These are phyloP conservation scores for Fraxinus baroniana DNA, from an alignment of 305 asterid genomes.

Conservation along the genomic window DNA sequence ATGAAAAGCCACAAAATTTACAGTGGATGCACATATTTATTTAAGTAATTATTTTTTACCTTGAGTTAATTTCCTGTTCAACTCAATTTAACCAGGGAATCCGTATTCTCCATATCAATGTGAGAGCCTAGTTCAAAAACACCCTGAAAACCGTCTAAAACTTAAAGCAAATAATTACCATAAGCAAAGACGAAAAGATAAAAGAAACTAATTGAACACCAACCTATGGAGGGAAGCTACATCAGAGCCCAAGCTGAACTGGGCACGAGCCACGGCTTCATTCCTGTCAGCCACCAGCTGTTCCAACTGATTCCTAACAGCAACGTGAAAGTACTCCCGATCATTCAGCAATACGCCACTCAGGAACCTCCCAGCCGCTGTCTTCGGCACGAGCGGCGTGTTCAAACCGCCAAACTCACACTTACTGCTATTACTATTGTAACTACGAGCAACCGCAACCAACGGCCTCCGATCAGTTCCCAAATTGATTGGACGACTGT, in stretches of 20 bases:
- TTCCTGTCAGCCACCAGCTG: constrained; percentile 51
- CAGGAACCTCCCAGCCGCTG: constrained; percentile 62
- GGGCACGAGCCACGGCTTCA: constrained; percentile 55
- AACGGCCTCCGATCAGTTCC: constrained; percentile 25
- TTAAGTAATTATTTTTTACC: neutral
- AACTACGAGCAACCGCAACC: constrained; percentile 30
- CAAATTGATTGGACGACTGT: constrained; percentile 27
- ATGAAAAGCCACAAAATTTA: neutral
- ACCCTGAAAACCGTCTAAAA: neutral
- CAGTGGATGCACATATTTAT: neutral
- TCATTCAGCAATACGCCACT: constrained; percentile 59
- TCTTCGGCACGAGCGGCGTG: constrained; percentile 71
- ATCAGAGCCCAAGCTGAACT: constrained; percentile 59
- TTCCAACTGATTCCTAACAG: constrained; percentile 56
- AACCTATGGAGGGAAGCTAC: constrained; percentile 83
- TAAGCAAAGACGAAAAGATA: neutral
- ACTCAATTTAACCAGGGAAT: neutral
- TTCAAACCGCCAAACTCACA: constrained; percentile 52
- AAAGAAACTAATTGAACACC: neutral
- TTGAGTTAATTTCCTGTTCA: neutral
- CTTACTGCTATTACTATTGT: constrained; percentile 27
- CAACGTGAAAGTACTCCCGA: constrained; percentile 41
- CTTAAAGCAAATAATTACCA: neutral
- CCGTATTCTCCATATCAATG: neutral
- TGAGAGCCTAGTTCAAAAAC: neutral